These are phyloP conservation scores for Theobroma grandiflorum DNA, from an alignment of 441 rosid genomes.

Conservation along the genomic window DNA sequence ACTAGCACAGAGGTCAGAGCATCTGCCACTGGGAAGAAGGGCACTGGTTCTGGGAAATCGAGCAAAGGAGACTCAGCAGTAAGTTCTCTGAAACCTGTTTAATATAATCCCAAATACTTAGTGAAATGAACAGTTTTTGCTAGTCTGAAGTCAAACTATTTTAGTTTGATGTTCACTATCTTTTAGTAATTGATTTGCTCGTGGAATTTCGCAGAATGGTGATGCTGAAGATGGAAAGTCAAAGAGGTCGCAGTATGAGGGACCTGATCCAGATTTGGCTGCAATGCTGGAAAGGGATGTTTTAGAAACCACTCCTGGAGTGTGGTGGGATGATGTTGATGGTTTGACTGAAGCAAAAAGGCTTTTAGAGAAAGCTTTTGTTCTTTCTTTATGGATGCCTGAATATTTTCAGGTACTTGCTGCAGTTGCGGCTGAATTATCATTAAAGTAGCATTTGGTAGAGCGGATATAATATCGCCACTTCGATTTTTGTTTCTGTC, in stretches of 20 bases:
- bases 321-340: conserved; percentile 99
- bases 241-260: conserved; percentile 86
- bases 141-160: neutral
- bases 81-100: conserved; percentile 33
- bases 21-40: conserved; percentile 81
- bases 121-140: neutral
- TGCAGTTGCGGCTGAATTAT: conserved; percentile 24
- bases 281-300: conserved; percentile 99
- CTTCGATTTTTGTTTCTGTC: neutral
- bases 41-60: conserved; percentile 71
- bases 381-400: conserved; percentile 99
- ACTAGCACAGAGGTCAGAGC: conserved; percentile 68
- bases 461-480: neutral
- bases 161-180: conserved; percentile 15
- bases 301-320: conserved; percentile 95
- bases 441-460: neutral
- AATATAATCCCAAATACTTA: neutral
- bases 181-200: conserved; percentile 25
- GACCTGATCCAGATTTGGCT: conserved; percentile 97
- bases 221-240: conserved; percentile 93
- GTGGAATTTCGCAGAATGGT: conserved; percentile 64
- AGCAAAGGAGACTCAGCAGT: conserved; percentile 83
- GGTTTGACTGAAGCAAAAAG: conserved; percentile 98
- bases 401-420: conserved; percentile 94
- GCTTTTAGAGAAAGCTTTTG: conserved; percentile 98